Percentiles rank a stretch among this genome's conserved stretches.
Evolutionary conservation across 306 rosid genomes (phyloP).

Genomic region (Erythrophleum fordii): DNA sequence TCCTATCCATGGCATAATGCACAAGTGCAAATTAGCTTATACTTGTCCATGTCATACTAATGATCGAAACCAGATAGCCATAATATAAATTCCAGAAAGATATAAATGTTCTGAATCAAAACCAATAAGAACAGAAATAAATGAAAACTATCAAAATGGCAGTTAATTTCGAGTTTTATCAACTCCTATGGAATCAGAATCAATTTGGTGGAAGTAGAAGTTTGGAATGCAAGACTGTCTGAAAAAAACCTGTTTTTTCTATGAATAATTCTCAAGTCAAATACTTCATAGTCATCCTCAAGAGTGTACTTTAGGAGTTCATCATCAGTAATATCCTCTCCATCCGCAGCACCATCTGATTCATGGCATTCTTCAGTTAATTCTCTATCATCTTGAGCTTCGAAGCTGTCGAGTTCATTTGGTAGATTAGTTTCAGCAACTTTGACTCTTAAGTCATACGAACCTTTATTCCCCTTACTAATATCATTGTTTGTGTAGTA

Average conservation of each 20-base stretch:
- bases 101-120: constrained; percentile 4
- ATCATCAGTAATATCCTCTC: constrained; percentile 56
- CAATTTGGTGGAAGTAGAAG: constrained; percentile 32
- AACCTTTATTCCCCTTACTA: constrained; percentile 42
- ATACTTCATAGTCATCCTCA: constrained; percentile 80
- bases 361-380: constrained; percentile 47
- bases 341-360: constrained; percentile 49
- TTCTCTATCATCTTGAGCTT: constrained; percentile 41
- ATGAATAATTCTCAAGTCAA: constrained; percentile 84
- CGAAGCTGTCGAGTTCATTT: constrained; percentile 42
- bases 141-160: constrained; percentile 15
- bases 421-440: constrained; percentile 45
- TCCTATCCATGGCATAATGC: constrained; percentile 67
- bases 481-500: constrained; percentile 38
- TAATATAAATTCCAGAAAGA: constrained; percentile 3
- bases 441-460: constrained; percentile 45
- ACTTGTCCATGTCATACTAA: constrained; percentile 28
- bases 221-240: constrained; percentile 10
- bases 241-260: constrained; percentile 89
- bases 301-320: constrained; percentile 58
- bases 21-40: constrained; percentile 43
- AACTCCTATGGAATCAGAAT: constrained; percentile 29
- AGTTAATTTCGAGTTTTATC: constrained; percentile 20
- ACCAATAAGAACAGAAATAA: constrained; percentile 32
- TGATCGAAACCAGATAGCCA: neutral